Evolutionary conservation across 768 basidiomycete species (phyloP), one percentile per base, ranked within the genome.

Genomic region (Fomitopsis serialis): DNA sequence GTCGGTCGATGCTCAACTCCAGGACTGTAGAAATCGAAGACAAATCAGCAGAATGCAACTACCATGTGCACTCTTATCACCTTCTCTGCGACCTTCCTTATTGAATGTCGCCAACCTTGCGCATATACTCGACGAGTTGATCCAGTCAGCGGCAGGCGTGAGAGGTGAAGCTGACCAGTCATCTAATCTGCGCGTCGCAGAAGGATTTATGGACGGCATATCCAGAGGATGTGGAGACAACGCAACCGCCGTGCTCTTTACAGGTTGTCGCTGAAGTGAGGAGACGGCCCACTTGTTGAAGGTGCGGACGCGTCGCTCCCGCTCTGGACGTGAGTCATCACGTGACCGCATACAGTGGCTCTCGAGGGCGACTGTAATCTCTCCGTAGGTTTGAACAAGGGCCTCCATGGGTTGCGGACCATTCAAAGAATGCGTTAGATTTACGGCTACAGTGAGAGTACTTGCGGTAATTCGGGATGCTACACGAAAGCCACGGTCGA

Each of bases 41-140:
- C n/a, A 53, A 12, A 54, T 42, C 25, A n/a, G n/a, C n/a, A n/a
- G n/a, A 19, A 54, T 9, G 21, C 11, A 8, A 8, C 17, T 23
- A 23, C 13, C 13, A 1, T 1, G 25, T 25, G 12, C 7, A 9
- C 45, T 15, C 29, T 43, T 34, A 51, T 48, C 62, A 86, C 88
- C 82, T 76, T 90, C 87, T 63, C 75, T 83, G 42, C 79, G 75
- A 10, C 85, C 86, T n/a, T 74, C 66, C n/a, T 62, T 63, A 50
- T 77, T 81, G 2, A 70, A 70, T 0, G 87, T 89, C 23, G 84
- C 68, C 8, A 90, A 70, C 62, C 86, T 89, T 19, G 88, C 88
- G 76, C 88, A 90, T 80, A 85, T 70, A 76, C 69, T 68, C 43
- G 42, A 59, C 12, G 50, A 36, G 22, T 42, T 21, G 8, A 43